phyloP scores from a whole-genome alignment of 805 yeast genomes.

The Zygoascus tannicola region DNA sequence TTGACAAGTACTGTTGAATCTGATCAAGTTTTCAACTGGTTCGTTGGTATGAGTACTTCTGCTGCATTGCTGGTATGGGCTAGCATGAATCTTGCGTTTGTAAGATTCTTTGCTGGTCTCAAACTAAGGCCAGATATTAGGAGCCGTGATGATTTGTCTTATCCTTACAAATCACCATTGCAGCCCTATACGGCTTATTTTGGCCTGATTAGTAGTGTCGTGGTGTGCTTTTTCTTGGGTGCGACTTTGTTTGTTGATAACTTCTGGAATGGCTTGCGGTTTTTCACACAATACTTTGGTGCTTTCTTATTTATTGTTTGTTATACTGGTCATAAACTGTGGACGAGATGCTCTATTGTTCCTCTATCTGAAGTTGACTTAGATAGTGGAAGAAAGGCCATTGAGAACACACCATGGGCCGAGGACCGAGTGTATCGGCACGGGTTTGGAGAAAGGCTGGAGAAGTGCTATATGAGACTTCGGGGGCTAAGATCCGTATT shows the following conservation, averaged over 20 bases:
- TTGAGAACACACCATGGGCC: conserved; percentile 74
- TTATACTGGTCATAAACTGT: conserved; percentile 46
- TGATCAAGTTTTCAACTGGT: conserved; percentile 53
- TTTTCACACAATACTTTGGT: conserved; percentile 59
- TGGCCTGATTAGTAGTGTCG: conserved; percentile 47
- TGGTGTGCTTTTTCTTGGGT: conserved; percentile 50
- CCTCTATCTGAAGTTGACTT: conserved; percentile 67
- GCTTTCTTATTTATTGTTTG: conserved; percentile 43
- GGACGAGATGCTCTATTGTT: conserved; percentile 55
- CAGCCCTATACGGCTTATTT: conserved; percentile 62
- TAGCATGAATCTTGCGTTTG: conserved; percentile 56
- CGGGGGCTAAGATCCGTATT: too few relatives aligned
- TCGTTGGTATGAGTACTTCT: conserved; percentile 60
- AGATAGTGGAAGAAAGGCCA: conserved; percentile 77
- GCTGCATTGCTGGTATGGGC: conserved; percentile 74
- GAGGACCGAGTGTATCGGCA: conserved; percentile 40
- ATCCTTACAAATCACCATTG: conserved; percentile 60
- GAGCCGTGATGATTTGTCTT: conserved; percentile 50
- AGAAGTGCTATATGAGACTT: neutral
- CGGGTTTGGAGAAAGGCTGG: conserved; percentile 7
- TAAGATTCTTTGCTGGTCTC: conserved; percentile 57
- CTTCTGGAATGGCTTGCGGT: conserved; percentile 50
- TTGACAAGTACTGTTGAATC: conserved; percentile 50
- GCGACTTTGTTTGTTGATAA: conserved; percentile 48
- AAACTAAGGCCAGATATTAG: conserved; percentile 49